phyloP scores from a whole-genome alignment of 2,329 filamentous ascomycete species.

The Fusarium poae region DNA sequence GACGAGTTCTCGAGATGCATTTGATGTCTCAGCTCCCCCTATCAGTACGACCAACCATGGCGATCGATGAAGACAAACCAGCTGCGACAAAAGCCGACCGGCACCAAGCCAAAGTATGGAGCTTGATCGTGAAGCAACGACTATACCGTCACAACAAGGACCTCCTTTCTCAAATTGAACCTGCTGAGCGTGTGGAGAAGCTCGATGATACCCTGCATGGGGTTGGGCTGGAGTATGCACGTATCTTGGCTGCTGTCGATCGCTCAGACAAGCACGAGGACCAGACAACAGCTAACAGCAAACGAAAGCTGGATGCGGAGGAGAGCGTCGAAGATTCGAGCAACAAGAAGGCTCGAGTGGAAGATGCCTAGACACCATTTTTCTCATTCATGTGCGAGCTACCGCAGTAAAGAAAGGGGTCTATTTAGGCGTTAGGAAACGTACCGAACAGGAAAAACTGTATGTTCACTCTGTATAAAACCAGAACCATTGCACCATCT shows the following conservation, averaged over 20 bases:
- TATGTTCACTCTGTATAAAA: constrained; percentile 37
- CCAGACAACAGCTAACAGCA: constrained; percentile 52
- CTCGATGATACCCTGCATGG: constrained; percentile 76
- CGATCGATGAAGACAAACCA: constrained; percentile 58
- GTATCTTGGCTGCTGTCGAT: constrained; percentile 67
- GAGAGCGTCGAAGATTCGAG: constrained; percentile 47
- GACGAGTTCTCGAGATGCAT: constrained; percentile 81
- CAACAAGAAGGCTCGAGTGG: constrained; percentile 64
- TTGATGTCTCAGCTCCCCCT: constrained; percentile 71
- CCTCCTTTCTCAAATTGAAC: constrained; percentile 76
- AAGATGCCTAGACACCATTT: constrained; percentile 47
- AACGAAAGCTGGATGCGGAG: constrained; percentile 60
- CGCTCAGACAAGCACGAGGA: constrained; percentile 51
- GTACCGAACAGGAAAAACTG: constrained; percentile 30
- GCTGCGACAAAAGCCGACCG: constrained; percentile 67
- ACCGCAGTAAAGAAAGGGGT: constrained; percentile 2
- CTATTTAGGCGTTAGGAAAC: constrained; percentile 30
- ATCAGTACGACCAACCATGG: constrained; percentile 67
- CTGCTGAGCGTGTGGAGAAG: constrained; percentile 76
- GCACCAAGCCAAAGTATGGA: constrained; percentile 77
- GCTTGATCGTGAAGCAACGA: constrained; percentile 80
- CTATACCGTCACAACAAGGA: constrained; percentile 82
- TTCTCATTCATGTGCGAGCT: not conserved
- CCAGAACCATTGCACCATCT: constrained; percentile 38
- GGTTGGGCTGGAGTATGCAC: constrained; percentile 80